phyloP scores from a whole-genome alignment of 805 yeast species.

The Yamadazyma paraphyllophila region DNA sequence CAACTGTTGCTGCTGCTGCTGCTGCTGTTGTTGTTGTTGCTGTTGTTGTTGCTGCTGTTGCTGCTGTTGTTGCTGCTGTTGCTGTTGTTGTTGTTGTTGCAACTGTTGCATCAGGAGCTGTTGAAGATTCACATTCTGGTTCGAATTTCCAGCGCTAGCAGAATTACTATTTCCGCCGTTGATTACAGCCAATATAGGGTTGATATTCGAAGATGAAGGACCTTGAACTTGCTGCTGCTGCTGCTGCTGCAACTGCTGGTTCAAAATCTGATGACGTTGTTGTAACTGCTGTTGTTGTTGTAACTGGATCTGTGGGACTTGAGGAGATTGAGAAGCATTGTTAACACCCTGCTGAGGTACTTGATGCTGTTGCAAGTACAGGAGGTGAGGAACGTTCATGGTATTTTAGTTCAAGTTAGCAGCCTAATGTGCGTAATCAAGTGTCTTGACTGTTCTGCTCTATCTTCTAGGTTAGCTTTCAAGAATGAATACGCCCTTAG shows the following conservation, averaged over 20 bases:
- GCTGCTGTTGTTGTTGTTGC: slow-evolving; percentile 24
- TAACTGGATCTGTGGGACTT: slow-evolving; percentile 30
- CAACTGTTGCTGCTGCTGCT: slow-evolving; percentile 19
- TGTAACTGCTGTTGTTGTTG: slow-evolving; percentile 22
- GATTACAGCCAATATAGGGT: slow-evolving; percentile 37
- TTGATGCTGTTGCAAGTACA: slow-evolving; percentile 36
- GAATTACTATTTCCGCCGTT: slow-evolving; percentile 26
- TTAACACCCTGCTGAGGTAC: slow-evolving; percentile 20
- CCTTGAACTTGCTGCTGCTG: slow-evolving; percentile 24
- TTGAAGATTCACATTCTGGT: slow-evolving; percentile 32
- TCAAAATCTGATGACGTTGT: slow-evolving; percentile 29
- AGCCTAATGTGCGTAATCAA: too few species aligned
- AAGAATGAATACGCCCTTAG: neutral
- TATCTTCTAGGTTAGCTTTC: too few species aligned
- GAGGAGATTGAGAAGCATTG: slow-evolving; percentile 31
- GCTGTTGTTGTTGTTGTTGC: slow-evolving; percentile 17
- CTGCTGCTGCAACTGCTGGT: slow-evolving; percentile 21
- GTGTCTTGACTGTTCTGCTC: too few species aligned
- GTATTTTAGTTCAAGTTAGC: neutral
- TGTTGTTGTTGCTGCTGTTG: slow-evolving; percentile 19
- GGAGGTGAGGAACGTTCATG: slow-evolving; percentile 45
- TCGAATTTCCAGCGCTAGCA: slow-evolving; percentile 11
- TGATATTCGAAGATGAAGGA: slow-evolving; percentile 16
- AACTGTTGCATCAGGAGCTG: slow-evolving; percentile 23
- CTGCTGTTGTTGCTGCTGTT: slow-evolving; percentile 15